A percentile compares a stretch with the other conserved stretches of the same genome.
Evolutionary conservation across 495 filamentous ascomycete genomes (phyloP).

Genomic region (Aspergillus campestris): DNA sequence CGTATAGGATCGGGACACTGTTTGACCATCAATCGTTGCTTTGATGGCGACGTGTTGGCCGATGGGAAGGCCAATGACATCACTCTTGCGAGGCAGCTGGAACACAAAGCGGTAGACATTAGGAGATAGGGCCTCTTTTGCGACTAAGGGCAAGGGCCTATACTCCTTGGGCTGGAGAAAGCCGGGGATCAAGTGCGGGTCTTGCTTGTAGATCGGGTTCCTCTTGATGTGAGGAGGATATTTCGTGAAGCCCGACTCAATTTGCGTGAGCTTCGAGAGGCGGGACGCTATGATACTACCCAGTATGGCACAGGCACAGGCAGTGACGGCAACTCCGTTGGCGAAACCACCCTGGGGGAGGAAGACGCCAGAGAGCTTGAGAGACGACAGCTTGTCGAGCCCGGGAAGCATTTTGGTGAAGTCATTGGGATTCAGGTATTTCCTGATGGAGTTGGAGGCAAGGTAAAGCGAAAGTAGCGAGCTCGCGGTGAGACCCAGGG

Average conservation of each 20-base stretch:
- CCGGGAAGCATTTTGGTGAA: neutral
- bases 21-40: conserved; percentile 32
- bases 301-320: conserved; percentile 15
- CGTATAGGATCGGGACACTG: conserved; percentile 41
- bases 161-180: conserved; percentile 41
- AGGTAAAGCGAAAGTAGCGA: conserved; percentile 1
- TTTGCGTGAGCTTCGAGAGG: conserved; percentile 18
- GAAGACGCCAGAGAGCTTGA: conserved; percentile 5
- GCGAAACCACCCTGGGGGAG: conserved; percentile 20
- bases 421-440: neutral
- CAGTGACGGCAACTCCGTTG: conserved; percentile 29
- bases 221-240: conserved; percentile 32
- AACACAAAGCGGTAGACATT: conserved; percentile 44
- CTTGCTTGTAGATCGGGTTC: conserved; percentile 15
- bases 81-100: conserved; percentile 29
- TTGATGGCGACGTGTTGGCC: conserved; percentile 47
- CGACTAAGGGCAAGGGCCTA: conserved; percentile 33
- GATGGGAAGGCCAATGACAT: conserved; percentile 42
- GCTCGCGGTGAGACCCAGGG: neutral
- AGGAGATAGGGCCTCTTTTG: conserved; percentile 33
- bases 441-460: neutral
- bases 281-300: conserved; percentile 16
- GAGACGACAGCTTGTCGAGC: conserved; percentile 5
- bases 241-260: conserved; percentile 29
- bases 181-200: conserved; percentile 25